Evolutionary conservation across 2,329 filamentous ascomycete species (phyloP).

Genomic region (Talaromyces sp.): DNA sequence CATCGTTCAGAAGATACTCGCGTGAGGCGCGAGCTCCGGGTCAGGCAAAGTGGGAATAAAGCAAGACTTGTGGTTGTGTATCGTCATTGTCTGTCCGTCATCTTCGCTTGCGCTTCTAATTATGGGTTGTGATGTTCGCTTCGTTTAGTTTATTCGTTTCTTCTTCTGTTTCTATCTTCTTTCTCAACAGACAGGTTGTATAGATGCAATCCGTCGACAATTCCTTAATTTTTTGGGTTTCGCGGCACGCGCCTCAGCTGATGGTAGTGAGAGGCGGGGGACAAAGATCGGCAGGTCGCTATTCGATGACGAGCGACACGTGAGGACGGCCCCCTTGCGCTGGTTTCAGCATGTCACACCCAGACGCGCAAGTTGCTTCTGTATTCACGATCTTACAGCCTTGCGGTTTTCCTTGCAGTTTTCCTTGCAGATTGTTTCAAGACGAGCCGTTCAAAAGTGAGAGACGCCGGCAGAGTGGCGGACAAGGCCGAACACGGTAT

Average conservation of each 20-base stretch:
- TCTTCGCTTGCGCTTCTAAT: neutral
- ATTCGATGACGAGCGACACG: neutral
- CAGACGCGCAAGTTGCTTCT: neutral
- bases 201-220: neutral
- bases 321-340: neutral
- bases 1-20: constrained; percentile 13
- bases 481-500: neutral
- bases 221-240: neutral
- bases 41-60: neutral
- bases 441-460: too few relatives aligned
- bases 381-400: neutral
- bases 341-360: neutral
- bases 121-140: neutral
- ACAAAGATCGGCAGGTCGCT: neutral
- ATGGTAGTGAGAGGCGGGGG: neutral
- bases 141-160: neutral
- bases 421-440: neutral
- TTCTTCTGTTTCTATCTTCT: neutral
- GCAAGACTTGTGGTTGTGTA: neutral
- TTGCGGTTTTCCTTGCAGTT: neutral
- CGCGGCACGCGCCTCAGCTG: neutral
- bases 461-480: neutral
- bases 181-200: neutral
- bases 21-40: neutral
- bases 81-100: constrained; percentile 5